A percentile compares a stretch with the other conserved stretches of the same genome.
phyloP scores from a whole-genome alignment of 768 basidiomycete genomes.

The Mycena haematopus region DNA sequence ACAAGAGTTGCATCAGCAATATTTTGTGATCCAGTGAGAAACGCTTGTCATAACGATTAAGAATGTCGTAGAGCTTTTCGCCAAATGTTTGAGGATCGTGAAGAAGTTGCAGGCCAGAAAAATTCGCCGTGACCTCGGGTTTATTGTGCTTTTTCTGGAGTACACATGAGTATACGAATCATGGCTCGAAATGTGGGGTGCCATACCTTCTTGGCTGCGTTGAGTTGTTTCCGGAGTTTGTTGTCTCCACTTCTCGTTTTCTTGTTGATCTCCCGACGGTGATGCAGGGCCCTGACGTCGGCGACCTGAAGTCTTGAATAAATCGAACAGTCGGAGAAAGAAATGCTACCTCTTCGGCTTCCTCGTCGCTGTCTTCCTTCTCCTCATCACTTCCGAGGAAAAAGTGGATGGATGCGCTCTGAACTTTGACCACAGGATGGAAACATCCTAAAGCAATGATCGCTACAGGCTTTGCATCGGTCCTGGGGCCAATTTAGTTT shows the following conservation, averaged over 20 bases:
- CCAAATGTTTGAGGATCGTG: constrained; percentile 96
- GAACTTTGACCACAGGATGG: constrained; percentile 93
- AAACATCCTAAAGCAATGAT: constrained; percentile 92
- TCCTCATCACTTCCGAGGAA: constrained; percentile 92
- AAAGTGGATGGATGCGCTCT: constrained; percentile 93
- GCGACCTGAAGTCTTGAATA: constrained; percentile 39
- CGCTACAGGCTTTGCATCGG: constrained; percentile 89
- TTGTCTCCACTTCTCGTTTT: constrained; percentile 86
- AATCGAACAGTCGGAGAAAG: too few species aligned
- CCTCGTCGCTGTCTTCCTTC: constrained; percentile 73
- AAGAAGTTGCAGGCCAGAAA: constrained; percentile 90
- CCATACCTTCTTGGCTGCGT: constrained; percentile 74
- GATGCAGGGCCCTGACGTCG: constrained; percentile 77
- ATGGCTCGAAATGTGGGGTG: neutral
- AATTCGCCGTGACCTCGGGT: constrained; percentile 61
- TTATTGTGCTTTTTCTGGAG: constrained; percentile 45
- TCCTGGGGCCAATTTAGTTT: constrained; percentile 53
- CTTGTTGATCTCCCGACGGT: constrained; percentile 92
- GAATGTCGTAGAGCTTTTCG: constrained; percentile 88
- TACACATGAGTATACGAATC: constrained; percentile 3
- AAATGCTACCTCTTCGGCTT: constrained; percentile 54
- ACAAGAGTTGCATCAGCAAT: constrained; percentile 94
- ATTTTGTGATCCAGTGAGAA: constrained; percentile 97
- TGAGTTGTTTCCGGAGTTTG: constrained; percentile 76
- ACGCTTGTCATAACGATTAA: constrained; percentile 90